Evolutionary conservation across 495 filamentous ascomycete species (phyloP), one percentile per base, ranked within the genome.

Genomic region (Immersiella caudata): DNA sequence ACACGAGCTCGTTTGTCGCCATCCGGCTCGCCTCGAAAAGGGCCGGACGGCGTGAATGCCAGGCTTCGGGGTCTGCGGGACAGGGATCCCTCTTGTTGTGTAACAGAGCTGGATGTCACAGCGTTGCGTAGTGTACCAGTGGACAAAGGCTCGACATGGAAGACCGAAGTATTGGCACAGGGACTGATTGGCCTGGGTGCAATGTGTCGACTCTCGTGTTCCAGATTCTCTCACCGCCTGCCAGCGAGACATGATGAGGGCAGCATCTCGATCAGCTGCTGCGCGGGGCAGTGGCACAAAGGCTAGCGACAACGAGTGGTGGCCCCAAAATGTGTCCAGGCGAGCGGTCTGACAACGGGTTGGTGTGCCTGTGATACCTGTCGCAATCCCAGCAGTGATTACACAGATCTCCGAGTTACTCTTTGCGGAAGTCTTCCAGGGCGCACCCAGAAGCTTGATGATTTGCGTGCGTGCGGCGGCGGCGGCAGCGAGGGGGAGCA

Each of bases 251-350:
- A 66, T 59, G 55, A 59, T 16, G 54, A 50, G 64, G 60, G 65
- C 57, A 36, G 65, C 55, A 67, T 67, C 65, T 67, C 65, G 65
- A 67, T 66, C 40, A 66, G 64, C 56, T 60, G 64, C 36, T 22
- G 50, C 56, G 57, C 64, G 40, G 64, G 57, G 56, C 20, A 40
- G 65, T 59, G 18, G 63, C 33, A 65, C 63, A n/a, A 36, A 36
- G 51, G 35, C 54, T 65, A 50, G 36, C 40, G 46, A 62, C 65
- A 24, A 58, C 35, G 24, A 35, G 58, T 66, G 62, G 62, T 54
- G 16, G 40, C 40, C 40, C 62, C 62, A 14, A 49, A 52, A 52
- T 25, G 49, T 54, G 62, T 64, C 62, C 50, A 64, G 62, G 46
- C n/a, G 51, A 49, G 11, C 40, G 50, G 50, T 64, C 49, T 52